Conservation (phyloP, 805 yeast species). For the Saccharomycopsis fibuligera region DNA sequence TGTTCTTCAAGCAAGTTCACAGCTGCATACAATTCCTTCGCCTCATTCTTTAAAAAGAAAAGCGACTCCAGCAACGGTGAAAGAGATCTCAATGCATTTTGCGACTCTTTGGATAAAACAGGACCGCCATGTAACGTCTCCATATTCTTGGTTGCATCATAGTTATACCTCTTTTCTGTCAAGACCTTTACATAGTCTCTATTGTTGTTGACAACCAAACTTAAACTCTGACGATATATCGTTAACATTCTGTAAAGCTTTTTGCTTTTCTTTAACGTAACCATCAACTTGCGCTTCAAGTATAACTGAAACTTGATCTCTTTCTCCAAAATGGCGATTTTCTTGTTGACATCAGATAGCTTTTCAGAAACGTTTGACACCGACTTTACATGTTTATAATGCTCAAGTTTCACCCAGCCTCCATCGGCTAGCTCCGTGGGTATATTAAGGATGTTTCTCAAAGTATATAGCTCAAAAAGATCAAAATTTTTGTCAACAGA, state of each 20-base stretch:
- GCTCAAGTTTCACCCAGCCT: constrained; percentile 64
- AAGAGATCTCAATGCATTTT: constrained; percentile 30
- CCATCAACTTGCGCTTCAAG: constrained; percentile 35
- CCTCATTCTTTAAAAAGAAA: constrained; percentile 39
- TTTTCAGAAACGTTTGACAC: constrained; percentile 23
- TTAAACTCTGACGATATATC: constrained; percentile 30
- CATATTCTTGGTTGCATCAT: too few species aligned
- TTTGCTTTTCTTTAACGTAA: constrained; percentile 35
- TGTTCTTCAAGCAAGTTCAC: constrained; percentile 22
- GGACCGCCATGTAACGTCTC: too few species aligned
- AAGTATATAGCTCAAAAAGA: constrained; percentile 72
- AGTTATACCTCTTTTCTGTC: constrained; percentile 1
- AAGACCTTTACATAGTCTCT: constrained; percentile 2
- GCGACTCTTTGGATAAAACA: constrained; percentile 25
- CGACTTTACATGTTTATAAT: constrained; percentile 50
- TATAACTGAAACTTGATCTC: constrained; percentile 39
- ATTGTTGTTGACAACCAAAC: constrained; percentile 26
- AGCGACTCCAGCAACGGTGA: constrained; percentile 44
- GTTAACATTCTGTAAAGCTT: constrained; percentile 31
- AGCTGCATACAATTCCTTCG: constrained; percentile 27
- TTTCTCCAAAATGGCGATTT: constrained; percentile 30
- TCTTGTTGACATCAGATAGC: constrained; percentile 27
- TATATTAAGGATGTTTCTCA: constrained; percentile 67
- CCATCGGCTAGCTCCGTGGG: constrained; percentile 58
- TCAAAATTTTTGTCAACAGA: constrained; percentile 80